Percentiles rank a stretch among this genome's conserved stretches.
These are phyloP conservation scores for Ceratocystis cacaofunesta DNA, from an alignment of 2,329 filamentous ascomycete genomes.

Conservation along the genomic window DNA sequence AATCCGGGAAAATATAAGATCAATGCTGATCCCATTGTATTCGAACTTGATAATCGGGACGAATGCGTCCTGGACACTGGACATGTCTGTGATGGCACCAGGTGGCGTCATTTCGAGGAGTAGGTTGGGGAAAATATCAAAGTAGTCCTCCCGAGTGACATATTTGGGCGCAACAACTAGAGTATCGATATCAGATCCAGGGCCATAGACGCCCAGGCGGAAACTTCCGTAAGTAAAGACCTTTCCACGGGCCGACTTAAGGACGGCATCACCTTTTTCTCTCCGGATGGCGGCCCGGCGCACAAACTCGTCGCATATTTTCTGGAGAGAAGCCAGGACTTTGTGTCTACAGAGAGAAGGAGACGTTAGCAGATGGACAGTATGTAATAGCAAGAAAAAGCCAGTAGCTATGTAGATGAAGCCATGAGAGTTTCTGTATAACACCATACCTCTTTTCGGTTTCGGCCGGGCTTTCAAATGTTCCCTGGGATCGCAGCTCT, in stretches of 20 bases:
- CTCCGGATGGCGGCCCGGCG: slow-evolving; percentile 48
- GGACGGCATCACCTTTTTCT: slow-evolving; percentile 54
- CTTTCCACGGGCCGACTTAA: slow-evolving; percentile 76
- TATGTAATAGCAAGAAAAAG: too few species aligned
- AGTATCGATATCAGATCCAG: slow-evolving; percentile 95
- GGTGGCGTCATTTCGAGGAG: slow-evolving; percentile 61
- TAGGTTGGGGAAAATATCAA: slow-evolving; percentile 69
- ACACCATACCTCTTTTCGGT: slow-evolving; percentile 58
- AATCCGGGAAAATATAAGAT: slow-evolving; percentile 76
- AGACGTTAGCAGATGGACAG: neutral
- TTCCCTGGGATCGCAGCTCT: slow-evolving; percentile 77
- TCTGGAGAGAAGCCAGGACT: slow-evolving; percentile 63
- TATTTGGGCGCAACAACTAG: slow-evolving; percentile 84
- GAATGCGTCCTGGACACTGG: slow-evolving; percentile 75
- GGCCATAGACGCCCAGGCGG: slow-evolving; percentile 82
- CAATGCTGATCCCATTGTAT: slow-evolving; percentile 79
- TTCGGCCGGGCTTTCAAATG: slow-evolving; percentile 73
- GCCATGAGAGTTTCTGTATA: neutral
- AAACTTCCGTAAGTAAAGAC: slow-evolving; percentile 96
- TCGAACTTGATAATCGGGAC: slow-evolving; percentile 98
- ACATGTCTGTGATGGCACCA: slow-evolving; percentile 71
- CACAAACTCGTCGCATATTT: slow-evolving; percentile 75
- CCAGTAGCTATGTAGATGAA: neutral
- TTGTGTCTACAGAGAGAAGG: slow-evolving; percentile 36
- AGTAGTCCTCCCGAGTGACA: slow-evolving; percentile 80